These are phyloP conservation scores for Earliella scabrosa DNA, from an alignment of 1,284 basidiomycete genomes.

Conservation along the genomic window DNA sequence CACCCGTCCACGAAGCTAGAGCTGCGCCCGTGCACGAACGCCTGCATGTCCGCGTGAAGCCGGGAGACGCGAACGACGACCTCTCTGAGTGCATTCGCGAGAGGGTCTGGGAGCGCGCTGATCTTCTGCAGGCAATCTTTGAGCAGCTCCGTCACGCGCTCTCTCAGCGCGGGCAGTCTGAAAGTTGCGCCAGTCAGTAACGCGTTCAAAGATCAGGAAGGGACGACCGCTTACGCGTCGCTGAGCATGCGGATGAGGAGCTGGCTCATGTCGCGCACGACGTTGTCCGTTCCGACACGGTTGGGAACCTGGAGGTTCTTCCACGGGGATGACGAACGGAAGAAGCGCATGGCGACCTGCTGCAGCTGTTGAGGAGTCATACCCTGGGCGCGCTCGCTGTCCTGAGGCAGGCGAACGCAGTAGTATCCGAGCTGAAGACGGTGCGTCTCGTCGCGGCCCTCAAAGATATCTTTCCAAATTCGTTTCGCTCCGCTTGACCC, in stretches of 20 bases:
- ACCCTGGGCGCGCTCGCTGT: too few relatives aligned
- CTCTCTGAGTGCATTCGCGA: too few relatives aligned
- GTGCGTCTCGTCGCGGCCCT: too few relatives aligned
- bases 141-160: slow-evolving; percentile 44
- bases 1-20: slow-evolving; percentile 41
- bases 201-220: not conserved
- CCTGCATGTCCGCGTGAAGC: slow-evolving; percentile 46
- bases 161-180: slow-evolving; percentile 53
- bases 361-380: too few relatives aligned
- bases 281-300: slow-evolving; percentile 57
- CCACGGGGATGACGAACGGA: slow-evolving; percentile 55
- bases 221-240: slow-evolving; percentile 46
- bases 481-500: too few relatives aligned
- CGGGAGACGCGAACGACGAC: slow-evolving; percentile 46
- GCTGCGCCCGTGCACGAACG: slow-evolving; percentile 39
- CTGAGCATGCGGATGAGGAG: slow-evolving; percentile 58
- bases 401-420: too few relatives aligned
- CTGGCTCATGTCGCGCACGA: slow-evolving; percentile 54
- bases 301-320: slow-evolving; percentile 40
- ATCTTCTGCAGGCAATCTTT: slow-evolving; percentile 40
- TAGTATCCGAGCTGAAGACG: too few relatives aligned
- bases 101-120: slow-evolving; percentile 38
- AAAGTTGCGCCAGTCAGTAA: not conserved
- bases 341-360: too few relatives aligned
- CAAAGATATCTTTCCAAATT: too few relatives aligned